Evolutionary conservation across 495 filamentous ascomycete genomes (phyloP).

Genomic region (Bombardia bombarda): DNA sequence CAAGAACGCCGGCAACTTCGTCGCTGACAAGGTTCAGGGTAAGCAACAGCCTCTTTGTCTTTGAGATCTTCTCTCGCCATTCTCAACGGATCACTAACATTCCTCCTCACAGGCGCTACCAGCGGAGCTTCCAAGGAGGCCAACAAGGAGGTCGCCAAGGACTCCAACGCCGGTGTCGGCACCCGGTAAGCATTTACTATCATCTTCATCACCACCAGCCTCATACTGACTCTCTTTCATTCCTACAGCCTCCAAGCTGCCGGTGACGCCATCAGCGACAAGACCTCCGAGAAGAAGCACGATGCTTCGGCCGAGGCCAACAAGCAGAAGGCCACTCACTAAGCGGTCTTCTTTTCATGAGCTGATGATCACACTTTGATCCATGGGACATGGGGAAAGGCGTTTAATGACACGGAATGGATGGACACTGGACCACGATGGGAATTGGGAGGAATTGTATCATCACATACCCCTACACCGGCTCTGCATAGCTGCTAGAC

Average conservation of each 20-base stretch:
- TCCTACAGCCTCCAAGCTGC: slow-evolving; percentile 40
- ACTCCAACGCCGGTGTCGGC: slow-evolving; percentile 39
- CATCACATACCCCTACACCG: too few species aligned
- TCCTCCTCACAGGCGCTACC: slow-evolving; percentile 17
- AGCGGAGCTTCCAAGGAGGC: slow-evolving; percentile 51
- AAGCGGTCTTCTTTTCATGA: slow-evolving; percentile 22
- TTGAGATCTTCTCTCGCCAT: neutral
- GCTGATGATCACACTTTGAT: too few species aligned
- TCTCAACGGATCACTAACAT: slow-evolving; percentile 2
- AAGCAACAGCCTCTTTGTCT: neutral
- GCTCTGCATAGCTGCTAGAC: too few species aligned
- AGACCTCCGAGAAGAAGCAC: slow-evolving; percentile 48
- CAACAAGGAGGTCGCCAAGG: slow-evolving; percentile 60
- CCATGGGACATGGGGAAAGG: too few species aligned
- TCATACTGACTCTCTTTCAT: slow-evolving; percentile 9
- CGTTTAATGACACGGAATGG: too few species aligned
- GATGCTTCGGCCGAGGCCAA: slow-evolving; percentile 46
- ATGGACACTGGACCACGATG: too few species aligned
- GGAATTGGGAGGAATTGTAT: too few species aligned
- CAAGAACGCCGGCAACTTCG: slow-evolving; percentile 54
- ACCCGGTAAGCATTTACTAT: slow-evolving; percentile 37
- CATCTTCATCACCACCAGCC: neutral
- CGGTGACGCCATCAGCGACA: slow-evolving; percentile 49
- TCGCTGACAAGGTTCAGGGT: slow-evolving; percentile 51
- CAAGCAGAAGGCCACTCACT: slow-evolving; percentile 51